phyloP scores from a whole-genome alignment of 2,329 filamentous ascomycete species.

The Delphinella strobiligena region DNA sequence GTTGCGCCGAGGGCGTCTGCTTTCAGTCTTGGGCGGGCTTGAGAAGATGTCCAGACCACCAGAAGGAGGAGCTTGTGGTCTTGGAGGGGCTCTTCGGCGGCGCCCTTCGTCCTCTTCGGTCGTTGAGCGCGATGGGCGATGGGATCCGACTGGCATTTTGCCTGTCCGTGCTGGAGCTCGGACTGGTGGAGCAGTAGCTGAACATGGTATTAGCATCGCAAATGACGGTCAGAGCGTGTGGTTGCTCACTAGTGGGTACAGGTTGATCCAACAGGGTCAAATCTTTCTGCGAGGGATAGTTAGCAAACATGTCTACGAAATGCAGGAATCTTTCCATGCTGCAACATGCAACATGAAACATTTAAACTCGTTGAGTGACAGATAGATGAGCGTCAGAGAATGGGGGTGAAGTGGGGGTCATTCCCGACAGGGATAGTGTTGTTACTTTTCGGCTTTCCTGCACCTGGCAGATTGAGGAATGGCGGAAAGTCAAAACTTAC shows the following conservation, averaged over 20 bases:
- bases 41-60: slow-evolving; percentile 34
- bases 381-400: too few species aligned
- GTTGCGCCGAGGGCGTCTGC: slow-evolving; percentile 54
- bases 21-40: slow-evolving; percentile 28
- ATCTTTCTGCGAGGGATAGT: slow-evolving; percentile 46
- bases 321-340: slow-evolving; percentile 29
- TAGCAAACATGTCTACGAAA: slow-evolving; percentile 28
- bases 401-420: too few species aligned
- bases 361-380: too few species aligned
- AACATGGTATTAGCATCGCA: too few species aligned
- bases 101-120: slow-evolving; percentile 51
- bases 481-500: slow-evolving; percentile 45
- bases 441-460: too few species aligned
- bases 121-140: slow-evolving; percentile 54
- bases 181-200: too few species aligned
- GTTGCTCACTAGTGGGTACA: slow-evolving; percentile 29
- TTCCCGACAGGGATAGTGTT: too few species aligned
- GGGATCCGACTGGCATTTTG: slow-evolving; percentile 35
- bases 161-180: slow-evolving; percentile 34
- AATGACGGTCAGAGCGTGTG: too few species aligned
- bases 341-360: too few species aligned
- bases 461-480: too few species aligned
- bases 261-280: slow-evolving; percentile 53
- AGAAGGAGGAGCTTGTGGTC: slow-evolving; percentile 21
- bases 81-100: slow-evolving; percentile 30